These are phyloP conservation scores for Neoboletus magnificus DNA, from an alignment of 768 basidiomycete species.

Conservation along the genomic window DNA sequence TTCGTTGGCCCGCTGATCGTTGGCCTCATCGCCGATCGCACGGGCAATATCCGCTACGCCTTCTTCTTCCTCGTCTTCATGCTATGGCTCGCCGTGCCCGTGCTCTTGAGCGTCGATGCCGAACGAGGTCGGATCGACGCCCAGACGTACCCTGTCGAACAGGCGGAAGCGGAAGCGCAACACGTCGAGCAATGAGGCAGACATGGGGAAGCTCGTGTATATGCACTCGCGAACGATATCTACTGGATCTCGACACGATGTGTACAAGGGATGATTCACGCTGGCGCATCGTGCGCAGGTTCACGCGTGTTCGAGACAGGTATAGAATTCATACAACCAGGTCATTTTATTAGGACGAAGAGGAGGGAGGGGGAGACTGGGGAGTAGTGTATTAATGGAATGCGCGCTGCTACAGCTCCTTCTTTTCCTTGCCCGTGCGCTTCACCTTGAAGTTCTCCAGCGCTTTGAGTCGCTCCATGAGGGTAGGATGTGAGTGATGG, in stretches of 20 bases:
- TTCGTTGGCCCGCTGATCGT: conserved; percentile 91
- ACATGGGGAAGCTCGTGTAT: not conserved
- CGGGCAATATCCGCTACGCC: conserved; percentile 87
- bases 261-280: not conserved
- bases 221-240: not conserved
- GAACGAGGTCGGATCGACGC: conserved; percentile 60
- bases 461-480: conserved; percentile 84
- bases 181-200: not conserved
- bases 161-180: not conserved
- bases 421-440: conserved; percentile 28
- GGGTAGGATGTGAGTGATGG: conserved; percentile 93
- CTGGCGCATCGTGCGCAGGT: not conserved
- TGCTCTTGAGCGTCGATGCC: conserved; percentile 69
- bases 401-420: conserved; percentile 17
- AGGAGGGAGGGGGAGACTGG: not conserved
- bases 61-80: conserved; percentile 86
- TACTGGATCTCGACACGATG: not conserved
- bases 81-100: conserved; percentile 77
- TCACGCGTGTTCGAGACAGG: not conserved
- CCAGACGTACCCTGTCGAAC: conserved; percentile 24
- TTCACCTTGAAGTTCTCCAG: conserved; percentile 64
- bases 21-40: conserved; percentile 81
- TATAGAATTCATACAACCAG: not conserved
- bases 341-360: not conserved
- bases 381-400: not conserved